Evolutionary conservation across 1,284 basidiomycete species (phyloP).

Genomic region (Puccinia triticina): DNA sequence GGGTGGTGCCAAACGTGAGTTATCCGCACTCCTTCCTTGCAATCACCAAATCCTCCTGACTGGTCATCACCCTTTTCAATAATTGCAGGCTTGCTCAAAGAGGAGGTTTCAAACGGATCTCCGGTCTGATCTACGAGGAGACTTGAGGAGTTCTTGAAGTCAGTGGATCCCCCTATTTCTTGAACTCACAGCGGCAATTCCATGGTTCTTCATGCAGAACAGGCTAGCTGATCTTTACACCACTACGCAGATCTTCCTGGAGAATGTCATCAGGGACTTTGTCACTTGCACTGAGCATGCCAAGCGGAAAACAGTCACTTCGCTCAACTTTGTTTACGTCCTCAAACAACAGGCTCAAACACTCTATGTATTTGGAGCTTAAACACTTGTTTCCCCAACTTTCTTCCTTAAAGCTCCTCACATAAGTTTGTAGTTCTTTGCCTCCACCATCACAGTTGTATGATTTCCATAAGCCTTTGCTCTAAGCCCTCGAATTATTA

Average conservation of each 20-base stretch:
- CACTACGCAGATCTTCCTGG: constrained; percentile 47
- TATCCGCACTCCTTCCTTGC: too few species aligned
- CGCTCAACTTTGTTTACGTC: constrained; percentile 76
- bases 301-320: constrained; percentile 85
- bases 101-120: constrained; percentile 94
- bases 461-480: too few species aligned
- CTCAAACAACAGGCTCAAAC: constrained; percentile 69
- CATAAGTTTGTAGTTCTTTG: too few species aligned
- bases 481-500: too few species aligned
- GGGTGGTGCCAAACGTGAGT: constrained; percentile 64
- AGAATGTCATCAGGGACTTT: constrained; percentile 65
- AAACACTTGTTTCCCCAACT: background rate
- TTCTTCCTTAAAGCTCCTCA: too few species aligned
- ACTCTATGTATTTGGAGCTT: constrained; percentile 80
- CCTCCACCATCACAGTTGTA: too few species aligned
- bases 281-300: constrained; percentile 66
- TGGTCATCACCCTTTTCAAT: too few species aligned
- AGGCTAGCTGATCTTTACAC: background rate
- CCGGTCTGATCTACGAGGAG: constrained; percentile 67
- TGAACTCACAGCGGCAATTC: background rate
- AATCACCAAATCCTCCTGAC: background rate
- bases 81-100: constrained; percentile 72
- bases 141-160: constrained; percentile 79
- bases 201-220: too few species aligned
- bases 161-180: background rate